Conservation (phyloP, 352 stramenopile species). For the Phytophthora nicotianae region DNA sequence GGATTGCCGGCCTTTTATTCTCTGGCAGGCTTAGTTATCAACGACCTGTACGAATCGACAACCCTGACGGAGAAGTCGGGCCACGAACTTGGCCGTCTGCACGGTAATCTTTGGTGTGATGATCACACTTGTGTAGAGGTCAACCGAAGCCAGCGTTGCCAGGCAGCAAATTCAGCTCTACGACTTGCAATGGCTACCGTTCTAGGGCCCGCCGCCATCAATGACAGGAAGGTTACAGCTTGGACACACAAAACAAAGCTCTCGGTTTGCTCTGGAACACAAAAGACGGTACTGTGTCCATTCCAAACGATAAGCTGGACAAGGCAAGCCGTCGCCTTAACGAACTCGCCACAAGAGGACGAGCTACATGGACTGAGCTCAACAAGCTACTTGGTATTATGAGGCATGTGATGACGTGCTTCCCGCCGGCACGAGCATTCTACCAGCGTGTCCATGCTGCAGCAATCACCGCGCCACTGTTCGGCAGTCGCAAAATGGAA, state of each 20-base stretch:
- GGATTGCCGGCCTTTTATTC: background rate
- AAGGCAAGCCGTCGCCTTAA: too few relatives aligned
- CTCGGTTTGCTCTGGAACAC: background rate
- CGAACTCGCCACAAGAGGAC: too few relatives aligned
- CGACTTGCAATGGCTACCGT: too few relatives aligned
- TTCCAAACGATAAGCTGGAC: background rate
- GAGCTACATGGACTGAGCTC: too few relatives aligned
- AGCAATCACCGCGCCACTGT: too few relatives aligned
- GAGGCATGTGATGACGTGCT: too few relatives aligned
- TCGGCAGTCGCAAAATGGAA: too few relatives aligned
- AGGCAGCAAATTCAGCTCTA: too few relatives aligned
- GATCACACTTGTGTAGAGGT: slow-evolving; percentile 12
- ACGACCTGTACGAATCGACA: background rate
- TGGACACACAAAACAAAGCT: background rate
- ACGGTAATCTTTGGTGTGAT: slow-evolving; percentile 28
- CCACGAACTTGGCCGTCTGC: background rate
- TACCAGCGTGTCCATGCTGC: too few relatives aligned
- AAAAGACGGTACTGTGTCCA: background rate
- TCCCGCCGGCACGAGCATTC: too few relatives aligned
- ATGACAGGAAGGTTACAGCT: background rate
- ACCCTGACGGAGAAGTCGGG: background rate
- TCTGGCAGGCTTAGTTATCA: background rate
- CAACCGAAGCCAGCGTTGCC: background rate
- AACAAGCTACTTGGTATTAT: too few relatives aligned
- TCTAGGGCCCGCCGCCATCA: background rate